Base-by-base conservation (phyloP, 2,329 filamentous ascomycete genomes). In the Aphanocladium album region DNA sequence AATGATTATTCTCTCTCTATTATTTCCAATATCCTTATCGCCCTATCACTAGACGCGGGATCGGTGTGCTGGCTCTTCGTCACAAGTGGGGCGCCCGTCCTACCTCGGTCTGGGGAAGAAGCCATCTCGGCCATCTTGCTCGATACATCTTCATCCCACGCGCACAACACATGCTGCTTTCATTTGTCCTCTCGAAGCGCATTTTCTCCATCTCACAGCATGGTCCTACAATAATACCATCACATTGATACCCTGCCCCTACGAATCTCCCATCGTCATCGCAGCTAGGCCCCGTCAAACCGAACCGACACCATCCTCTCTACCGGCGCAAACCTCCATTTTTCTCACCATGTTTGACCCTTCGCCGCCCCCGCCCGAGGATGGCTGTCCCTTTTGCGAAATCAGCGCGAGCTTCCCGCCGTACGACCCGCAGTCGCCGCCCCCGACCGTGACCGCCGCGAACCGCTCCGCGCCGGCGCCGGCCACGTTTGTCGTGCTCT, bases 401-500 rank as follows among this genome's bases (percentile, higher is more conserved):
- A 89, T 89, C 67, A 76, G 80, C 25, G 63, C 71, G 30, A 67
- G 75, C 60, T 86, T 83, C 69, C 63, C 74, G 1, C 75, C 83
- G 2, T 82, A 77, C 72, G 68, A 78, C 58, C 78, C 80, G 2
- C 55, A 69, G 30, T 43, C 66, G 1, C 81, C 82, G 0, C 81
- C 81, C 49, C 69, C 74, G 62, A 72, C 61, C 63, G 68, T 52
- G 69, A 70, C 47, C 64, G 68, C 49, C 69, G 77, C 63, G 75
- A 23, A 17, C 23, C 35, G 37, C 51, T 21, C 45, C 35, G 16
- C 45, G 19, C 39, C 77, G 9, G 67, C 71, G 1, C 79, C 81
- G 1, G 65, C 79, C 12, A 77, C 83, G 19, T 87, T 84, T 69
- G 70, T 97, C 33, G 83, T 97, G 35, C 83, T 97, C 62, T 90